Percentiles rank a stretch among this genome's conserved stretches.
phyloP scores from a whole-genome alignment of 768 basidiomycete genomes.

The Kwoniella europaea region DNA sequence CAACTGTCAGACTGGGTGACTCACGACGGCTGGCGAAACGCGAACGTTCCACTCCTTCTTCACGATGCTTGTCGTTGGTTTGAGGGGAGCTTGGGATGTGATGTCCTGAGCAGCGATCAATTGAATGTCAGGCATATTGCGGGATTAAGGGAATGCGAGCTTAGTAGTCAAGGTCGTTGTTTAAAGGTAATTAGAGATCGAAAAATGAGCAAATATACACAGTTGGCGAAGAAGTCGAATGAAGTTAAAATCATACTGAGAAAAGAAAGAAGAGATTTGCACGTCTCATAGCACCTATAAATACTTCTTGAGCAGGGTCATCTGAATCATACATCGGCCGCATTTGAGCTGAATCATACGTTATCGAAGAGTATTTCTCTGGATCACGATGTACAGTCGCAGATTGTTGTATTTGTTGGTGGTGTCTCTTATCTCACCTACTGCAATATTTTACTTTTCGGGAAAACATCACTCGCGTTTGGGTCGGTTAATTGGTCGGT shows the following conservation, averaged over 20 bases:
- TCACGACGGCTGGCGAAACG: conserved; percentile 47
- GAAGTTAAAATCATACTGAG: too few species aligned
- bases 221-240: not conserved
- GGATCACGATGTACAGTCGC: too few species aligned
- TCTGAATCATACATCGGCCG: not conserved
- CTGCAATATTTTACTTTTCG: not conserved
- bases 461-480: not conserved
- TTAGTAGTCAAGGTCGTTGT: too few species aligned
- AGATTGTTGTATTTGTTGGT: not conserved
- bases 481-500: not conserved
- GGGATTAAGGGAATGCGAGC: too few species aligned
- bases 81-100: not conserved
- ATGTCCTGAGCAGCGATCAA: conserved; percentile 24
- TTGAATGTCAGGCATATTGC: conserved; percentile 32
- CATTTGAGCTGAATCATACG: not conserved
- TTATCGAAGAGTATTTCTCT: not conserved
- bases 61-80: not conserved
- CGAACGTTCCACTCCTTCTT: conserved; percentile 44
- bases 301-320: not conserved
- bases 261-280: not conserved
- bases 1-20: conserved; percentile 8
- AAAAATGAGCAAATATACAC: not conserved
- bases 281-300: not conserved
- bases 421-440: not conserved
- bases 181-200: too few species aligned